phyloP scores from a whole-genome alignment of 306 rosid species.

The Casuarina cunninghamiana region DNA sequence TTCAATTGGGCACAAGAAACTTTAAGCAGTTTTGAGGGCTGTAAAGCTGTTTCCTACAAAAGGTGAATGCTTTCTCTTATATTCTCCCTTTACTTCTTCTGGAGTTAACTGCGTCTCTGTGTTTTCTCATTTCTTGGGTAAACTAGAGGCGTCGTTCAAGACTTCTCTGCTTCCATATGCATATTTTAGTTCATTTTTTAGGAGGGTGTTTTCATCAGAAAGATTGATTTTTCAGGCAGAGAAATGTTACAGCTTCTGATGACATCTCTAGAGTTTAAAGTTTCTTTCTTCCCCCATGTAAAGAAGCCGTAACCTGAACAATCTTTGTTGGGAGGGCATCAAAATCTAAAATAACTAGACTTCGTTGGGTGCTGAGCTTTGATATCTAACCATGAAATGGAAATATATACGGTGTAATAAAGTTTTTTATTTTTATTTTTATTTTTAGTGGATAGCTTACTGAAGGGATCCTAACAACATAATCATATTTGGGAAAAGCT shows the following conservation, averaged over 20 bases:
- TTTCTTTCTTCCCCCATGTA: not conserved
- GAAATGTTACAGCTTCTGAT: not conserved
- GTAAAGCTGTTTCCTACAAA: conserved; percentile 96
- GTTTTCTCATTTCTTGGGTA: not conserved
- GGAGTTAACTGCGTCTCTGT: not conserved
- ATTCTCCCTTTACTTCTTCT: not conserved
- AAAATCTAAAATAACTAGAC: not conserved
- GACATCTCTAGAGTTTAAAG: not conserved
- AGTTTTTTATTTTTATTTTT: no score
- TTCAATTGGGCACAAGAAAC: conserved; percentile 88
- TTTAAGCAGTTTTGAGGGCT: conserved; percentile 94
- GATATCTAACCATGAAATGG: no score
- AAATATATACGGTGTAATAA: no score
- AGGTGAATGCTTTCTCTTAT: conserved; percentile 48
- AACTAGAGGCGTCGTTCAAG: not conserved
- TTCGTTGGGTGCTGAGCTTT: no score
- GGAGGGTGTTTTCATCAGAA: not conserved
- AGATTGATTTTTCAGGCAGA: not conserved
- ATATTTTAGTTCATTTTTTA: not conserved
- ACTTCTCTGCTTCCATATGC: not conserved
- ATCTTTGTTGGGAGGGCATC: not conserved
- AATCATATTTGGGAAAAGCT: no score
- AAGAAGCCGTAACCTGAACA: not conserved
- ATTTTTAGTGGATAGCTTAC: no score
- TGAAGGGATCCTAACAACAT: no score